phyloP scores from a whole-genome alignment of 805 yeast genomes.

The Sugiyamaella americana region DNA sequence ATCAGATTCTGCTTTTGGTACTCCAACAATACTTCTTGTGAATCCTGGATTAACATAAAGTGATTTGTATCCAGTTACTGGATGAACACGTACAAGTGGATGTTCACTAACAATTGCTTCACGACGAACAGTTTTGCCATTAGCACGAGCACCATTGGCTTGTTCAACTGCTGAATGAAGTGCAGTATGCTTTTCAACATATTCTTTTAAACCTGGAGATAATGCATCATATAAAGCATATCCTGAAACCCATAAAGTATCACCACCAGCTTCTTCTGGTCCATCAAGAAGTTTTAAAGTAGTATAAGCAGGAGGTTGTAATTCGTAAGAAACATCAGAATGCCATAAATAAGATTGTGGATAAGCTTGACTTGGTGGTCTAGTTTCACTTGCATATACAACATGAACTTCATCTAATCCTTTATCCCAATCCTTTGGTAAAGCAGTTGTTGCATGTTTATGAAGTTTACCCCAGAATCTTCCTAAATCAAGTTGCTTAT shows the following conservation, averaged over 20 bases:
- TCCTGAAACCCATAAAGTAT: slow-evolving; percentile 49
- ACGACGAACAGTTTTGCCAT: slow-evolving; percentile 38
- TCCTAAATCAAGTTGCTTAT: slow-evolving; percentile 41
- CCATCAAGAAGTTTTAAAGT: slow-evolving; percentile 47
- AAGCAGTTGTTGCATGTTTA: slow-evolving; percentile 28
- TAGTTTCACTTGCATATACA: slow-evolving; percentile 15
- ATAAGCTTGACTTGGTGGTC: slow-evolving; percentile 25
- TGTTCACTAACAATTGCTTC: slow-evolving; percentile 42
- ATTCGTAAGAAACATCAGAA: slow-evolving; percentile 51
- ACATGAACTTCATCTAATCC: slow-evolving; percentile 24
- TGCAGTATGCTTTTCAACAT: slow-evolving; percentile 42
- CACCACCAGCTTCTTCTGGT: slow-evolving; percentile 46
- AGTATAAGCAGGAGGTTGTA: slow-evolving; percentile 52
- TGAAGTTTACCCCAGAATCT: slow-evolving; percentile 43
- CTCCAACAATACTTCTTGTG: slow-evolving; percentile 48
- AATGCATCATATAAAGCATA: slow-evolving; percentile 49
- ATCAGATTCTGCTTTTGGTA: slow-evolving; percentile 46
- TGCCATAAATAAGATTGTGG: slow-evolving; percentile 39
- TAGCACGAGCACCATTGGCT: slow-evolving; percentile 39
- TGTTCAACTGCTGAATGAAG: slow-evolving; percentile 41
- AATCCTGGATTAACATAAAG: slow-evolving; percentile 47
- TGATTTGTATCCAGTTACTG: slow-evolving; percentile 59
- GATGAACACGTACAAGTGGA: slow-evolving; percentile 58
- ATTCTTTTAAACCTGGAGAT: slow-evolving; percentile 43
- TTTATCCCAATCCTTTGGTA: slow-evolving; percentile 33